Conservation (phyloP, 257 asterid genomes). For the Gardenia jasminoides region DNA sequence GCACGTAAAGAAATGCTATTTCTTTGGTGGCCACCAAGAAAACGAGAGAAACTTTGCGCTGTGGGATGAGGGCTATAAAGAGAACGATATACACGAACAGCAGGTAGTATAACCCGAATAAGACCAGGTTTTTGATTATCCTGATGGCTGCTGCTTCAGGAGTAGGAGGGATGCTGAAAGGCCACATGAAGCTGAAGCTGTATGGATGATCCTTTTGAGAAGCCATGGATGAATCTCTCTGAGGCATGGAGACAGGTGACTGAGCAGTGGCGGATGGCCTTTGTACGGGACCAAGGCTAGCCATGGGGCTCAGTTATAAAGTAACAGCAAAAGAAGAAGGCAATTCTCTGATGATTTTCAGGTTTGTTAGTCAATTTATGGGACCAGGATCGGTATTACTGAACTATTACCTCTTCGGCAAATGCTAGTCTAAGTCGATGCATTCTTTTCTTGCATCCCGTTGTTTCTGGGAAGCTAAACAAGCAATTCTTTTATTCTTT, state of each 20-base stretch:
- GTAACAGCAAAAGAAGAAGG: neutral
- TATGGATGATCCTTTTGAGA: conserved; percentile 13
- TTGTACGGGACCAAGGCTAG: conserved; percentile 41
- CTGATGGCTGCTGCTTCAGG: conserved; percentile 59
- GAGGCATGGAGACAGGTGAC: conserved; percentile 21
- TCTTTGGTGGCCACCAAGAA: conserved; percentile 50
- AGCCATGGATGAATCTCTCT: conserved; percentile 16
- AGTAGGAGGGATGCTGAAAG: conserved; percentile 54
- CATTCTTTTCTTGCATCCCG: no score
- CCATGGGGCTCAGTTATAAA: conserved; percentile 31
- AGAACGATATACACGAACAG: conserved; percentile 58
- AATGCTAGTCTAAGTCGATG: neutral
- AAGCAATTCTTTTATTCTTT: neutral
- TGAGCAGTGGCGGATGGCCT: conserved; percentile 37
- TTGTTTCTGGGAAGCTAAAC: neutral
- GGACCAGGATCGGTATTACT: no score
- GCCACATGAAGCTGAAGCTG: conserved; percentile 38
- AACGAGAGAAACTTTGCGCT: conserved; percentile 56
- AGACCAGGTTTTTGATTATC: conserved; percentile 39
- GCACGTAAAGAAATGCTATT: conserved; percentile 41
- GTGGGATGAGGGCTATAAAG: conserved; percentile 54
- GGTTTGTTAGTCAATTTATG: neutral
- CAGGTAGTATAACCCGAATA: conserved; percentile 39
- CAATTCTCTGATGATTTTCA: neutral
- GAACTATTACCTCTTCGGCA: neutral